Evolutionary conservation across 352 stramenopile species (phyloP).

Genomic region (Ochromonadaceae sp.): DNA sequence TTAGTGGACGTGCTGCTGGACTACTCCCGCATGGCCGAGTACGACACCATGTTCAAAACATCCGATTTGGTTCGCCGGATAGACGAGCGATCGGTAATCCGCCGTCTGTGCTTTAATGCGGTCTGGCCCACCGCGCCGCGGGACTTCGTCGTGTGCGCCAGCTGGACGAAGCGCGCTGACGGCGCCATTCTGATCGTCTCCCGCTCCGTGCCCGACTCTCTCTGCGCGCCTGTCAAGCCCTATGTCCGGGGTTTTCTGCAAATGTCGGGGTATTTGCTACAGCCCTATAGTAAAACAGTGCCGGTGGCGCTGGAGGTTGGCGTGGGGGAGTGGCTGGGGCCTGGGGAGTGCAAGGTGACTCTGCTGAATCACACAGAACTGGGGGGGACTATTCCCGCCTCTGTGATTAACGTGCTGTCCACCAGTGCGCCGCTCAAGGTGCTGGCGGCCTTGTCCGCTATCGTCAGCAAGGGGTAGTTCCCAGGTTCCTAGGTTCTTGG

Average conservation of each 20-base stretch:
- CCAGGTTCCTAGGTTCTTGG: too few species aligned
- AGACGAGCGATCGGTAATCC: too few species aligned
- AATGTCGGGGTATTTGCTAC: slow-evolving; percentile 17
- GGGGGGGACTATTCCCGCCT: slow-evolving; percentile 11
- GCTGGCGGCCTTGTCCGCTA: neutral
- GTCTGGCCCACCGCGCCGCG: slow-evolving; percentile 19
- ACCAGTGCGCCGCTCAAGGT: neutral
- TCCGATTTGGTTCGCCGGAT: too few species aligned
- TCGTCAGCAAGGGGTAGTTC: too few species aligned
- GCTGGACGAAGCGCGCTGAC: slow-evolving; percentile 16
- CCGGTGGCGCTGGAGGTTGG: neutral
- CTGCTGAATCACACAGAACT: slow-evolving; percentile 12
- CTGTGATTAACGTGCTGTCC: slow-evolving; percentile 16
- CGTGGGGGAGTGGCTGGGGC: neutral
- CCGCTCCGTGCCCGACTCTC: neutral
- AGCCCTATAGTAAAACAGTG: neutral
- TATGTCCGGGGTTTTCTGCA: slow-evolving; percentile 11
- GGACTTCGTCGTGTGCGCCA: slow-evolving; percentile 13
- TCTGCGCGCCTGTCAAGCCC: neutral
- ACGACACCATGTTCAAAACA: too few species aligned
- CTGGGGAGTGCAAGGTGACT: slow-evolving; percentile 3
- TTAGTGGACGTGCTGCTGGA: too few species aligned
- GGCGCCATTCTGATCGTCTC: slow-evolving; percentile 9
- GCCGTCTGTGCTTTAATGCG: neutral
- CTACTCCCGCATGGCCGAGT: too few species aligned